Evolutionary conservation across 2,329 filamentous ascomycete genomes (phyloP).

Genomic region (Stagonosporopsis cucurbitacearum): DNA sequence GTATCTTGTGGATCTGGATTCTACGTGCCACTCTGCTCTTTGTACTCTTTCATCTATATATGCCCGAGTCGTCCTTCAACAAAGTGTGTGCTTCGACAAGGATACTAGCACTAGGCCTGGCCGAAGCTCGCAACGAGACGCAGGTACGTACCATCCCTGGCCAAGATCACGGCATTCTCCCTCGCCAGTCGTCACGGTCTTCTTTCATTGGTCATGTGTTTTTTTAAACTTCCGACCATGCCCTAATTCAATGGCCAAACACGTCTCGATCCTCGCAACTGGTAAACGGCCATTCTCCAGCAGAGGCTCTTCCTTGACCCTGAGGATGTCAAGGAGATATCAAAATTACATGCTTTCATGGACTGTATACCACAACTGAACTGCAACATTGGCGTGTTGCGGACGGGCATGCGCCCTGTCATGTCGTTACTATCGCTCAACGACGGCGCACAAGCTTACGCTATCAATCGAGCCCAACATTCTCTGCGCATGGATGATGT

Average conservation of each 20-base stretch:
- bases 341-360: neutral
- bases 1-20: neutral
- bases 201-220: neutral
- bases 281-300: neutral
- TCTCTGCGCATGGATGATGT: neutral
- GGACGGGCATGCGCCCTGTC: neutral
- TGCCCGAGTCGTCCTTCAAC: neutral
- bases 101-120: neutral
- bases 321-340: neutral
- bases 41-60: neutral
- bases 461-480: conserved; percentile 18
- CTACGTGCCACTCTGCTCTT: neutral
- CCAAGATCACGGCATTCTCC: conserved; percentile 12
- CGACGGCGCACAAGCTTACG: neutral
- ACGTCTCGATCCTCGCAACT: neutral
- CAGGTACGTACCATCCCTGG: conserved; percentile 21
- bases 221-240: neutral
- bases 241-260: neutral
- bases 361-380: neutral
- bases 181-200: neutral
- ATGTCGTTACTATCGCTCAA: neutral
- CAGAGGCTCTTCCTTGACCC: neutral
- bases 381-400: neutral
- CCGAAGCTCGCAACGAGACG: conserved; percentile 8
- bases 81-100: neutral